phyloP scores from a whole-genome alignment of 116 monocot genomes.

The Iris pallida region DNA sequence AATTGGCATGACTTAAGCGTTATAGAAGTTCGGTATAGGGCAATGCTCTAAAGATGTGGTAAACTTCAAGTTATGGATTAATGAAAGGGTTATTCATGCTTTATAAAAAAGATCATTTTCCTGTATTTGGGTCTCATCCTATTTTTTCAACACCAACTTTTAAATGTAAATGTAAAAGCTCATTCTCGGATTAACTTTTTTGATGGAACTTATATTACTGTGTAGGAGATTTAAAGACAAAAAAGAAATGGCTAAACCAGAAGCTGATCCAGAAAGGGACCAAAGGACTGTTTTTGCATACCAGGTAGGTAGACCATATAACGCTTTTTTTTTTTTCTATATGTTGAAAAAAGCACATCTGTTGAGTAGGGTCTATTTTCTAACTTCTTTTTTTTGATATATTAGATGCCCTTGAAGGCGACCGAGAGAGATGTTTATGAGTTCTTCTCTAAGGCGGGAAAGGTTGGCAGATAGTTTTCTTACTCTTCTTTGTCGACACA shows the following conservation, averaged over 20 bases:
- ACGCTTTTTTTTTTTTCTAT: too few relatives aligned
- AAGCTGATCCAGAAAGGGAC: constrained; percentile 93
- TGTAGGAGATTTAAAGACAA: constrained; percentile 64
- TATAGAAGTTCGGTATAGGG: too few relatives aligned
- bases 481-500: constrained; percentile 6
- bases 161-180: too few relatives aligned
- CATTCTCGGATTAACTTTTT: too few relatives aligned
- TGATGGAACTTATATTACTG: not conserved
- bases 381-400: constrained; percentile 1
- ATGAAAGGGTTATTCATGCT: too few relatives aligned
- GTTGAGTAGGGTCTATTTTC: not conserved
- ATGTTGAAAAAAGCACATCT: too few relatives aligned
- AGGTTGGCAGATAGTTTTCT: constrained; percentile 36
- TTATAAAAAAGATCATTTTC: too few relatives aligned
- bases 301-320: constrained; percentile 39
- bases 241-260: constrained; percentile 51
- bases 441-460: constrained; percentile 83
- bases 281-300: constrained; percentile 96
- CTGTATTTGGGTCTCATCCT: too few relatives aligned
- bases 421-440: constrained; percentile 76
- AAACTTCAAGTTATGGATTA: too few relatives aligned
- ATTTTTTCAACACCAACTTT: too few relatives aligned
- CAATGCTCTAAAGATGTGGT: too few relatives aligned
- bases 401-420: constrained; percentile 74
- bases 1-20: too few relatives aligned